Conservation (phyloP, 2,329 filamentous ascomycete species). For the Alternaria ventricosa region DNA sequence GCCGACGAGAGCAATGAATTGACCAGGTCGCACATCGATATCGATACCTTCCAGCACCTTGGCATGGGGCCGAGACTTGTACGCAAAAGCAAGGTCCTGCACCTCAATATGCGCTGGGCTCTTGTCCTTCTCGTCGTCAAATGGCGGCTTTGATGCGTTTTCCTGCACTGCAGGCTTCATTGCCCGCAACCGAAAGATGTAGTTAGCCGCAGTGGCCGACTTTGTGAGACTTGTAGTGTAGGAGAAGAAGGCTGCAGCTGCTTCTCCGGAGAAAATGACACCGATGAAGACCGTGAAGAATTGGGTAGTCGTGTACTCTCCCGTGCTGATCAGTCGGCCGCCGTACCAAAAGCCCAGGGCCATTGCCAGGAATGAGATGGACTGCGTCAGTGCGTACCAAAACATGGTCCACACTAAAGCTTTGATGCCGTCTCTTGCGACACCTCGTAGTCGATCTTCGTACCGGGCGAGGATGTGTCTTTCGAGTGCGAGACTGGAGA, state of each 20-base stretch:
- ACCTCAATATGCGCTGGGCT: conserved; percentile 40
- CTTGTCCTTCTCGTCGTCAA: conserved; percentile 42
- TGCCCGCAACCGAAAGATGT: conserved; percentile 53
- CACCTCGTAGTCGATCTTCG: conserved; percentile 64
- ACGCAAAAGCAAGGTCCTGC: conserved; percentile 77
- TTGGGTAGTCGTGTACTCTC: conserved; percentile 73
- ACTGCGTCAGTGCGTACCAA: conserved; percentile 85
- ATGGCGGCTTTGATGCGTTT: conserved; percentile 38
- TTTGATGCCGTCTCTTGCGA: conserved; percentile 63
- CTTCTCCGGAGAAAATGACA: conserved; percentile 50
- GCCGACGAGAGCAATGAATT: conserved; percentile 88
- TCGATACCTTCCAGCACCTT: conserved; percentile 82
- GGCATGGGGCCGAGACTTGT: conserved; percentile 79
- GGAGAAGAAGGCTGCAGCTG: conserved; percentile 87
- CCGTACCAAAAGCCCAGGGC: conserved; percentile 49
- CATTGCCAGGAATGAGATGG: conserved; percentile 62
- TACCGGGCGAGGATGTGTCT: conserved; percentile 76
- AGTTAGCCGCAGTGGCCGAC: conserved; percentile 80
- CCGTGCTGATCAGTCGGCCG: conserved; percentile 40
- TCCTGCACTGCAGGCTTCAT: conserved; percentile 49
- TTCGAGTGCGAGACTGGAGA: conserved; percentile 89
- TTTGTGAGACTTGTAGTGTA: conserved; percentile 98
- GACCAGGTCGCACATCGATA: conserved; percentile 68
- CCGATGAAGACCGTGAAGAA: conserved; percentile 90
- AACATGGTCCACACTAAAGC: conserved; percentile 75